Base-by-base conservation (phyloP, 2,329 filamentous ascomycete species). In the Xylariaceae sp. region DNA sequence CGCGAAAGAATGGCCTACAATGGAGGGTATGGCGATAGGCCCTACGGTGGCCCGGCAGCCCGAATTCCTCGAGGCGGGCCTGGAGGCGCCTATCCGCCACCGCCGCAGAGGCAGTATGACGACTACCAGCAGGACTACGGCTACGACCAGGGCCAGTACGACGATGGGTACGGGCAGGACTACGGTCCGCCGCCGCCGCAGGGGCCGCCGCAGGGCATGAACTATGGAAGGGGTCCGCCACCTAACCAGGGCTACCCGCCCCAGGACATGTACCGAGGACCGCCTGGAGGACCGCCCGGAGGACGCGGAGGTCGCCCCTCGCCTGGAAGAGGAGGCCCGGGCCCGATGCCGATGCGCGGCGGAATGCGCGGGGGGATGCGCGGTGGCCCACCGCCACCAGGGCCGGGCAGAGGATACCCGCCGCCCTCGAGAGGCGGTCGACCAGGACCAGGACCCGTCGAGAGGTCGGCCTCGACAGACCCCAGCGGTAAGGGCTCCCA, bases 1-100 rank as follows among this genome's bases (percentile, higher is more conserved):
- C 17, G 19, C 31, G 19, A 29, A 18, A 43, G 42, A 12, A 75
- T 75, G 71, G 66, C 70, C 29, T 73, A 72, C 49, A 64, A 71
- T 41, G 63, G 59, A 40, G 64, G 59, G 40, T 71, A 68, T 39
- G 59, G 59, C 36, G 58, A 60, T 18, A 64, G 65, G 37, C 62
- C 64, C n/a, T 71, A 72, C 47, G 61, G 59, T 40, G 67, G 66
- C 23, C 62, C 59, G 19, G 64, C 61, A 32, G 59, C 60, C 28
- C 64, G 62, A 35, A 51, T 46, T 29, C 59, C 61, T 19, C 49
- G 49, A 13, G 46, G 47, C 21, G 45, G 43, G 15, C 38, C 41
- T n/a, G 43, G 49, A 37, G 50, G 47, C 33, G 32, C 32, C 15
- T 53, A 51, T 31, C 48, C 47, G 3, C 49, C 43, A 12, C 28